These are phyloP conservation scores for Neopestalotiopsis sp. DNA, from an alignment of 2,329 filamentous ascomycete species.

Conservation along the genomic window DNA sequence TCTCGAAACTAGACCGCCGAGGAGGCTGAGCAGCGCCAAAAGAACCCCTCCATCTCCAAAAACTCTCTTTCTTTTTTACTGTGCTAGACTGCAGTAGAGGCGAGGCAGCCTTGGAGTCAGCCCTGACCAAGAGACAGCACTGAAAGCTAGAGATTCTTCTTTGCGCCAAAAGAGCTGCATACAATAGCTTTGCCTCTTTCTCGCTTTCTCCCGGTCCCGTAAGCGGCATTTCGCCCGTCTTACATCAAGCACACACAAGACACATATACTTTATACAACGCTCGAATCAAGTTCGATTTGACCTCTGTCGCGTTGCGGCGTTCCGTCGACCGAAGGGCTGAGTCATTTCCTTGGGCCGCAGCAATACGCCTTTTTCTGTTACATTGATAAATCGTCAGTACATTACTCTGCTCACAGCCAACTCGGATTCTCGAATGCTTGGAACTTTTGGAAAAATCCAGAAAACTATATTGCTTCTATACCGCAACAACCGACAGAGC, in stretches of 20 bases:
- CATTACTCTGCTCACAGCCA: neutral
- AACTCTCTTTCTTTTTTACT: neutral
- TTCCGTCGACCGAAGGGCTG: neutral
- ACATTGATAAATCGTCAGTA: neutral
- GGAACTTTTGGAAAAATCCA: too few relatives aligned
- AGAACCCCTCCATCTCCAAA: neutral
- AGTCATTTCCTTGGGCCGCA: neutral
- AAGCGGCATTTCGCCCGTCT: neutral
- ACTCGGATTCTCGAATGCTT: too few relatives aligned
- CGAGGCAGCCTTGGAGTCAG: slow-evolving; percentile 8
- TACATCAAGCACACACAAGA: neutral
- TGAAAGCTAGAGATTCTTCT: neutral
- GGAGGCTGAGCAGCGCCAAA: neutral
- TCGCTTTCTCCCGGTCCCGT: neutral
- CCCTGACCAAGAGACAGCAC: neutral
- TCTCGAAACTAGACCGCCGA: neutral
- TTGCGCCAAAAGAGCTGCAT: neutral
- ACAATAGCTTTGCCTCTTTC: neutral
- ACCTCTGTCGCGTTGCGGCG: neutral
- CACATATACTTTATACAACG: neutral
- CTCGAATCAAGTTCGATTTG: neutral
- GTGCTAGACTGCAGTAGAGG: neutral
- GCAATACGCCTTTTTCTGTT: neutral
- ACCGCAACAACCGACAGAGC: neutral
- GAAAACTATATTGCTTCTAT: neutral